Conservation (phyloP, 169 alveolate species). For the Cryptosporidium canis region DNA sequence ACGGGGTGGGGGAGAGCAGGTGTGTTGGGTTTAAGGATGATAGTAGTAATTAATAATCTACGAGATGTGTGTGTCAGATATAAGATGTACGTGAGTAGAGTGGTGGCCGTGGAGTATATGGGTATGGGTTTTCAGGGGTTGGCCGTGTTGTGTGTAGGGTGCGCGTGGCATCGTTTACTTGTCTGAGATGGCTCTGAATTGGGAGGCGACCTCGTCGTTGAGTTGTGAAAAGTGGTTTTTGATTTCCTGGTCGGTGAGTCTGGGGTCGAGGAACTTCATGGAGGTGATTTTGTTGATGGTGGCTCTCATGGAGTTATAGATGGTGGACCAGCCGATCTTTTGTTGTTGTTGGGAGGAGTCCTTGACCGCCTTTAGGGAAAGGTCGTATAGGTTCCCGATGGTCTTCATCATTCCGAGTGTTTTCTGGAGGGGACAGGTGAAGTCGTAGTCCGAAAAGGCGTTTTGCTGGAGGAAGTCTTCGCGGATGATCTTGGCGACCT, state of each 20-base stretch:
- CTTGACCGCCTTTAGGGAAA: conserved; percentile 88
- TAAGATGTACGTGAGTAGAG: no score
- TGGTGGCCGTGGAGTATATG: no score
- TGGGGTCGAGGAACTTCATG: conserved; percentile 91
- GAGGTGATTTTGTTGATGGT: conserved; percentile 89
- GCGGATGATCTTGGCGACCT: conserved; percentile 96
- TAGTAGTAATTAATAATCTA: no score
- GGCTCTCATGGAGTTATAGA: conserved; percentile 88
- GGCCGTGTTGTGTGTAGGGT: neutral
- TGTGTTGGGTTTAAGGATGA: no score
- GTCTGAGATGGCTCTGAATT: conserved; percentile 76
- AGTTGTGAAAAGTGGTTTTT: conserved; percentile 77
- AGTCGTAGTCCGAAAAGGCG: conserved; percentile 97
- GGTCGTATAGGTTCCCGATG: conserved; percentile 92
- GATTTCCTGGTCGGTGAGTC: conserved; percentile 80
- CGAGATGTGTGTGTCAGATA: no score
- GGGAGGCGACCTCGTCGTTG: conserved; percentile 76
- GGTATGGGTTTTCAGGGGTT: neutral
- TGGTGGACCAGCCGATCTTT: conserved; percentile 93
- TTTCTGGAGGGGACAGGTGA: conserved; percentile 95
- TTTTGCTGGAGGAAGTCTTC: conserved; percentile 98
- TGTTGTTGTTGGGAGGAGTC: conserved; percentile 86
- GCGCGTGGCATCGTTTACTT: neutral
- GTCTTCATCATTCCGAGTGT: conserved; percentile 97
- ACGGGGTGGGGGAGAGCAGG: no score